These are phyloP conservation scores for Hericium erinaceus DNA, from an alignment of 768 basidiomycete genomes.

Conservation along the genomic window DNA sequence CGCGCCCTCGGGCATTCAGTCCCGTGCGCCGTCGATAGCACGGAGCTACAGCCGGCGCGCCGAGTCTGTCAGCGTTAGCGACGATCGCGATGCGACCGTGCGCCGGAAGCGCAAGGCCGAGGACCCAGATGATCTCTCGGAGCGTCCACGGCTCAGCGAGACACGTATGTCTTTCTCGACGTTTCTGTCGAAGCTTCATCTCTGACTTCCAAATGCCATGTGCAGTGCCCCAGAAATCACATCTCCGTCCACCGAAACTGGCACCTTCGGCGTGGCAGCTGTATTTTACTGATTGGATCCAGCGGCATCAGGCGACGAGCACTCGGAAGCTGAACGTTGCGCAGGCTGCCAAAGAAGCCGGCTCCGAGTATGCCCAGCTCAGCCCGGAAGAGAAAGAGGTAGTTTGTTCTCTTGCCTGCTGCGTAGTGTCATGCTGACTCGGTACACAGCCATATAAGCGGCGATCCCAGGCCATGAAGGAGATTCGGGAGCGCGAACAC, in stretches of 20 bases:
- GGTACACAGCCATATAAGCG: conserved; percentile 67
- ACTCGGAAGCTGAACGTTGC: conserved; percentile 89
- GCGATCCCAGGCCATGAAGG: conserved; percentile 79
- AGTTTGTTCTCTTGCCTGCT: conserved; percentile 18
- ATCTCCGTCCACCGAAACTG: conserved; percentile 80
- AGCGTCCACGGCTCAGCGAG: conserved; percentile 15
- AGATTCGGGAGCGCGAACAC: conserved; percentile 73
- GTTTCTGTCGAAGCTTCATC: background rate
- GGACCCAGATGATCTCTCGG: conserved; percentile 16
- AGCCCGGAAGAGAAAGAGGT: conserved; percentile 80
- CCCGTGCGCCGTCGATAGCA: conserved; percentile 37
- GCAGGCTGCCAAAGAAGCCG: conserved; percentile 91
- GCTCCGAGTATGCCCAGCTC: conserved; percentile 78
- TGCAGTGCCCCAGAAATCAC: conserved; percentile 62
- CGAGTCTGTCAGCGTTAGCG: conserved; percentile 49
- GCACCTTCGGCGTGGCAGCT: conserved; percentile 95
- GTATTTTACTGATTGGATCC: conserved; percentile 94
- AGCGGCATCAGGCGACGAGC: conserved; percentile 70
- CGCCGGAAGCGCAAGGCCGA: conserved; percentile 40
- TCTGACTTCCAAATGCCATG: conserved; percentile 15
- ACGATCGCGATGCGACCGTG: conserved; percentile 69
- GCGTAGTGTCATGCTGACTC: conserved; percentile 11
- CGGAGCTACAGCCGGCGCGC: conserved; percentile 59
- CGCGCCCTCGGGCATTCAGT: conserved; percentile 50
- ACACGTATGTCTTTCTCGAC: conserved; percentile 9